phyloP scores from a whole-genome alignment of 352 stramenopile genomes.

The Phytophthora tentaculata region DNA sequence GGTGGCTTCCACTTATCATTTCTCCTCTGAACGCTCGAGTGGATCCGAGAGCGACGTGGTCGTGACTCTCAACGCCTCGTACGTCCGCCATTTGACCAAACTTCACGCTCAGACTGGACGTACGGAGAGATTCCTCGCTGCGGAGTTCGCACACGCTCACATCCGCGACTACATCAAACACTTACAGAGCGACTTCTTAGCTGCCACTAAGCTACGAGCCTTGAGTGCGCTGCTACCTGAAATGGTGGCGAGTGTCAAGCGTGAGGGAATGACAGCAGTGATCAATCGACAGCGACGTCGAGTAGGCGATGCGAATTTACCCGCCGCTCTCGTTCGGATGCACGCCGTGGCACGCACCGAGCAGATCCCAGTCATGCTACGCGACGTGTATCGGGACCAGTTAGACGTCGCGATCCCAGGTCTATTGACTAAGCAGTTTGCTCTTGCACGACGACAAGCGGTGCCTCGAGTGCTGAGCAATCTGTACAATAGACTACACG shows the following conservation, averaged over 20 bases:
- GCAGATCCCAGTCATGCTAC: constrained; percentile 65
- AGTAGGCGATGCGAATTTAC: constrained; percentile 53
- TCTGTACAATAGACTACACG: constrained; percentile 45
- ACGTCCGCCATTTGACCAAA: constrained; percentile 60
- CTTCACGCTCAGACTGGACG: constrained; percentile 41
- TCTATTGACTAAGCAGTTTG: constrained; percentile 27
- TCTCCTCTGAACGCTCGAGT: constrained; percentile 62
- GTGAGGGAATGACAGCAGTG: constrained; percentile 47
- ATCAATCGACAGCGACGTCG: constrained; percentile 50
- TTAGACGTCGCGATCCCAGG: constrained; percentile 53
- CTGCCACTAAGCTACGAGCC: constrained; percentile 60
- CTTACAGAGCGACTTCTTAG: constrained; percentile 57
- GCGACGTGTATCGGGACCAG: constrained; percentile 68
- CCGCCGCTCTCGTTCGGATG: constrained; percentile 54
- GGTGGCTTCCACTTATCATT: constrained; percentile 50
- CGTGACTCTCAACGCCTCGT: constrained; percentile 67
- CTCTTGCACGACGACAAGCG: constrained; percentile 40
- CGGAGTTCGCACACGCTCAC: constrained; percentile 65
- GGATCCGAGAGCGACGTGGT: constrained; percentile 60
- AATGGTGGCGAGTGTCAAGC: constrained; percentile 37
- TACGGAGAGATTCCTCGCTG: constrained; percentile 64
- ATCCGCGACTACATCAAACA: constrained; percentile 49
- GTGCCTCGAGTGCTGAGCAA: constrained; percentile 70
- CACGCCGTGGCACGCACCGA: constrained; percentile 56
- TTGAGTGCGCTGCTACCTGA: constrained; percentile 52